These are phyloP conservation scores for Boletus speciosus DNA, from an alignment of 768 basidiomycete species.

Conservation along the genomic window DNA sequence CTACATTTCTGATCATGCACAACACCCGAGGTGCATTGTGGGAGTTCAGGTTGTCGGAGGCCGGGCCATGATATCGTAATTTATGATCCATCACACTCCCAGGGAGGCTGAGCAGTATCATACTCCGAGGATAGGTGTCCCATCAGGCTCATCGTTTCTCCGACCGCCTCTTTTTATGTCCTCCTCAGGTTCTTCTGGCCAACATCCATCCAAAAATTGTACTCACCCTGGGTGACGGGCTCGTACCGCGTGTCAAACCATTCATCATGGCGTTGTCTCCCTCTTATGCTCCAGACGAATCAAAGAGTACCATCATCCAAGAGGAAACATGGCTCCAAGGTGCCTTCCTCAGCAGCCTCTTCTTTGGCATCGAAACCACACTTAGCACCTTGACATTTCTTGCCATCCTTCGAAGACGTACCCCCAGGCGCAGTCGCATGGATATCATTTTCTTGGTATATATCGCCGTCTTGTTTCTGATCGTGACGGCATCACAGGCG, in stretches of 20 bases:
- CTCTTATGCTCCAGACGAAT: neutral
- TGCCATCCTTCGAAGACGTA: neutral
- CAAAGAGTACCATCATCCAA: neutral
- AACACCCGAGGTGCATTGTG: no score
- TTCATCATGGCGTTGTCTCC: neutral
- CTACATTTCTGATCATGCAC: no score
- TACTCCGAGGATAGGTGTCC: no score
- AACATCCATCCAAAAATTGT: neutral
- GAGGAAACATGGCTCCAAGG: slow-evolving; percentile 16
- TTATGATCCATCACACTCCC: no score
- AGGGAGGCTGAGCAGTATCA: no score
- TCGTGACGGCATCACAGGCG: slow-evolving; percentile 14
- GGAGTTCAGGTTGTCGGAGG: no score
- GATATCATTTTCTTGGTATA: neutral
- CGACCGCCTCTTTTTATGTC: no score
- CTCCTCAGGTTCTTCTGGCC: no score
- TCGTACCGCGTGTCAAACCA: neutral
- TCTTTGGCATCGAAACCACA: slow-evolving; percentile 11
- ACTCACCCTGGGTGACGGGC: neutral
- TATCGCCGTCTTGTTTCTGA: neutral
- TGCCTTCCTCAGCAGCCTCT: slow-evolving; percentile 1
- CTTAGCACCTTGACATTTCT: slow-evolving; percentile 3
- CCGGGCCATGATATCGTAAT: no score
- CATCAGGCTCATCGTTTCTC: no score
- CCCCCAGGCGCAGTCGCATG: neutral